Percentiles rank a stretch among this genome's conserved stretches.
phyloP scores from a whole-genome alignment of 2,329 filamentous ascomycete genomes.

The Fusarium sp. region DNA sequence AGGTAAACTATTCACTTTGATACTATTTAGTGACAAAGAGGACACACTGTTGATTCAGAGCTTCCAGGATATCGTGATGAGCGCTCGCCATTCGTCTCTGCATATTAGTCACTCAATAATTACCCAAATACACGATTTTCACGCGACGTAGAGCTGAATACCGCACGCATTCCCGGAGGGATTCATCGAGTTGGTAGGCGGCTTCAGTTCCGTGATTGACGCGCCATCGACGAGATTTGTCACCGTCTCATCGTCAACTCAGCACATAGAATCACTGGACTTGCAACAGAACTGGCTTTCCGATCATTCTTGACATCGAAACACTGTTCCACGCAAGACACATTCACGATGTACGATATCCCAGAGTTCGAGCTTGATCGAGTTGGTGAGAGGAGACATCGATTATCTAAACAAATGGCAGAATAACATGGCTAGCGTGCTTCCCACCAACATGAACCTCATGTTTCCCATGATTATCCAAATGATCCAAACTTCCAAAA shows the following conservation, averaged over 20 bases:
- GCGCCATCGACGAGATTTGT: background rate
- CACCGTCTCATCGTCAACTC: background rate
- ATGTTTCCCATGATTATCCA: slow-evolving; percentile 4
- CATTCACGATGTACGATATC: background rate
- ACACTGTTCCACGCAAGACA: accelerated
- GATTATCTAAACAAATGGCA: background rate
- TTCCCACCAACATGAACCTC: background rate
- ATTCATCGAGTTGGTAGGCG: background rate
- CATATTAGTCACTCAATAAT: background rate
- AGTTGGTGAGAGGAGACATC: background rate
- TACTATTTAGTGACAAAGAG: too few species aligned
- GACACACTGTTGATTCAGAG: too few species aligned
- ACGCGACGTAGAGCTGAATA: background rate
- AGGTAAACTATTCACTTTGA: too few species aligned
- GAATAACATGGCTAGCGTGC: background rate
- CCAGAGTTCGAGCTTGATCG: background rate
- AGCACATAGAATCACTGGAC: background rate
- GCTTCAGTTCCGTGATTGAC: background rate
- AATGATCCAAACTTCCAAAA: slow-evolving; percentile 12
- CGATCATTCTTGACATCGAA: accelerated
- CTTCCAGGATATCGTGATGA: accelerated
- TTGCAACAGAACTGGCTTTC: background rate
- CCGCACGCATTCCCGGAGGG: background rate
- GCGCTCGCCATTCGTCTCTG: background rate
- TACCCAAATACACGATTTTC: background rate